Evolutionary conservation across 2,329 filamentous ascomycete genomes (phyloP), one percentile per base, ranked within the genome.

Genomic region (Capronia coronata): DNA sequence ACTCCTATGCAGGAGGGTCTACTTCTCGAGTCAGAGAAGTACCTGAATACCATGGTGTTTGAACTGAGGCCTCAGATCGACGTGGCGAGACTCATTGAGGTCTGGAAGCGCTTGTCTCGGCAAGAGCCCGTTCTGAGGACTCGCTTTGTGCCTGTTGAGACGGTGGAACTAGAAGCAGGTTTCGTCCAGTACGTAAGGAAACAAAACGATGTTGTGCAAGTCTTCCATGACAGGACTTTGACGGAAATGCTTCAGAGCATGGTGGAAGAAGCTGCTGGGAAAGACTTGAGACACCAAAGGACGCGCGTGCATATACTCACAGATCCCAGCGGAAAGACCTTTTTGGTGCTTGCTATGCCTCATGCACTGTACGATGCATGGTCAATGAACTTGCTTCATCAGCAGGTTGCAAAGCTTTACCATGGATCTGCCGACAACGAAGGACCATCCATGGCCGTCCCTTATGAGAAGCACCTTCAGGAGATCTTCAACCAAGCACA

Each of bases 331-430:
- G 43, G 54, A 4, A 63, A 67, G 13, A 62, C 46, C 2, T 76
- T 75, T 49, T 60, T 80, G n/a, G 50, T 79, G 3, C 64, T 96
- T 1, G 90, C 87, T 0, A 81, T 95, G 32, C 78, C 89, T 0
- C 90, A 96, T 66, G 87, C 89, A 1, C 73, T 95, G 16, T 96
- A 96, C 58, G 90, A 96, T 62, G 90, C 90, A 0, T 89, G 83
- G 79, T 94, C 89, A 2, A 75, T 96, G 10, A 72, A 74, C 2
- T 69, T 94, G 13, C 67, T 96, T 1, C 87, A 93, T 59, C 71
- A 76, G 37, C 82, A 93, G 41, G 41, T 58, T 13, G 25, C 25
- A 6, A 45, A 29, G 13, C 9, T 22, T 7, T 58, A 56, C 22
- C 27, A 35, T 8, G 27, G 21, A 14, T 35, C 23, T 9, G 18